Conservation (phyloP, 345 rosid species). For the Excoecaria agallocha region DNA sequence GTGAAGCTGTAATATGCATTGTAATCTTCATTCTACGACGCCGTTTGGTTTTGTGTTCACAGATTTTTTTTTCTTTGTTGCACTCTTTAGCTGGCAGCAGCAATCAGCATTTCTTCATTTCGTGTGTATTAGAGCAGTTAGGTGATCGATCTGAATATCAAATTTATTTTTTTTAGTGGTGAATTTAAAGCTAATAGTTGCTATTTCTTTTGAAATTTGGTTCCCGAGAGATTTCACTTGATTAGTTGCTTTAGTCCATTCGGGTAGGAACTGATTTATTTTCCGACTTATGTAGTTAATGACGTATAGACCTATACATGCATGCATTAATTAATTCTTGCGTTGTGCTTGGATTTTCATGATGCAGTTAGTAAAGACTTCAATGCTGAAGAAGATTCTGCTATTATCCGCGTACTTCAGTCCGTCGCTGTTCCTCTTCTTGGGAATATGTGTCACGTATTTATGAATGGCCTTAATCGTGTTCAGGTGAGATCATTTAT, state of each 20-base stretch:
- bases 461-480: constrained; percentile 89
- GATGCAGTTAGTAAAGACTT: constrained; percentile 67
- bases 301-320: too few species aligned
- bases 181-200: not conserved
- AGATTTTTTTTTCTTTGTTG: not conserved
- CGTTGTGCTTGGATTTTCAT: not conserved
- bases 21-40: not conserved
- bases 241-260: not conserved
- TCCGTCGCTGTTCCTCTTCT: constrained; percentile 84
- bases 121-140: not conserved
- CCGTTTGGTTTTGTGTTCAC: not conserved
- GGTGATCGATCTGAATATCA: not conserved
- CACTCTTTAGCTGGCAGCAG: not conserved
- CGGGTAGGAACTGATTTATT: not conserved
- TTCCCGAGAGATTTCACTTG: not conserved
- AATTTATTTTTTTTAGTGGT: not conserved
- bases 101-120: not conserved
- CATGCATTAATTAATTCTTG: not conserved
- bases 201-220: not conserved
- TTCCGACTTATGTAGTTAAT: not conserved
- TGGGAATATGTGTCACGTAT: constrained; percentile 93
- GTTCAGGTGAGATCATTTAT: constrained; percentile 56
- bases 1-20: not conserved
- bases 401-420: constrained; percentile 62
- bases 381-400: constrained; percentile 66